Evolutionary conservation across 2,329 filamentous ascomycete genomes (phyloP), one percentile per base, ranked within the genome.

Genomic region (Alternaria solani): DNA sequence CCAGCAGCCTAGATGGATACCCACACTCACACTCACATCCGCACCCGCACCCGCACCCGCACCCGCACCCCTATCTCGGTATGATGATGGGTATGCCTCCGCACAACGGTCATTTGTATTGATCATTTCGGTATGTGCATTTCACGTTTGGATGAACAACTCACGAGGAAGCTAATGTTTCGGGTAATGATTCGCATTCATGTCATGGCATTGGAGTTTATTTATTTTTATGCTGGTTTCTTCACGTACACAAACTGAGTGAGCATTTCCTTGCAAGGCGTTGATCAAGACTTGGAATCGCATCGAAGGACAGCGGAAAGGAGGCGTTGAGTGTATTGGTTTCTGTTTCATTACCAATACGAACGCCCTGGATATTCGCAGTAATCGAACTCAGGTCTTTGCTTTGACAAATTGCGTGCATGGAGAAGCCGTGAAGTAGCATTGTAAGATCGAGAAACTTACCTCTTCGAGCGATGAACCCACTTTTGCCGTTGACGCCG

Each of bases 1-100:
- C 47, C 8, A 51, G 52, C 36, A 63, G 51, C 51, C 63, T 66
- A 51, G 64, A 65, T 3, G 43, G 46, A 20, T 58, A 59, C 5
- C 65, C 65, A 16, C 64, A 64, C 28, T 5, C 65, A 16, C 64
- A 64, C 26, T 42, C 61, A 51, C 64, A 59, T 59, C 51, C 58
- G n/a, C 64, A 64, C 26, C 46, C 61, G 53, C 64, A 64, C 26
- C 51, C 58, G n/a, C n/a, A n/a, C 28, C 26, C 65, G n/a, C 64
- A 64, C 26, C 46, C 61, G 53, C 64, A 59, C 57, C 51, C 58
- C 59, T 26, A 55, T 62, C 32, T 64, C 32, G 44, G 60, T 39
- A 47, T 51, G 41, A 46, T 59, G n/a, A 41, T 62, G 48, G 57
- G 54, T 11, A 53, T 59, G n/a, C 62, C 56, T 23, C 51, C 56